Conservation (phyloP, 1,284 basidiomycete genomes). For the Trametes hirsuta region DNA sequence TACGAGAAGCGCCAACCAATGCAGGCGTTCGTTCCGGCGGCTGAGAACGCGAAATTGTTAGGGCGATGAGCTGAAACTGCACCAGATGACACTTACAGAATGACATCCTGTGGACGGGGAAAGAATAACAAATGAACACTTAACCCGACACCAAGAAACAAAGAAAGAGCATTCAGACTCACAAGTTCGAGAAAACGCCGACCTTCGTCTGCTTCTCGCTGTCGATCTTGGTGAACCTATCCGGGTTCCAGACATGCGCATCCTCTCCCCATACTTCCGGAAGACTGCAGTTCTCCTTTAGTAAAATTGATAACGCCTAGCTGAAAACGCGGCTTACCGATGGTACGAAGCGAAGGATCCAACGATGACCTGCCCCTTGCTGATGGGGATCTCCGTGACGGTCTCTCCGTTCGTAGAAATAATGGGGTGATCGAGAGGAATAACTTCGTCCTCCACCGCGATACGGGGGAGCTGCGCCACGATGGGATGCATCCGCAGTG, state of each 20-base stretch:
- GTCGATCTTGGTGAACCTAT: slow-evolving; percentile 42
- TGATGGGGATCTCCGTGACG: slow-evolving; percentile 39
- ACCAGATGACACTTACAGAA: slow-evolving; percentile 3
- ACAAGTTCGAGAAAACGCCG: slow-evolving; percentile 56
- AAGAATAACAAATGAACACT: neutral
- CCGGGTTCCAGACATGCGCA: slow-evolving; percentile 53
- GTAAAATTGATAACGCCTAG: neutral
- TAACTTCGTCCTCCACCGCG: slow-evolving; percentile 39
- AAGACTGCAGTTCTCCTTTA: slow-evolving; percentile 22
- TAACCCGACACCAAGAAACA: neutral
- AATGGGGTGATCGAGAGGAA: slow-evolving; percentile 44
- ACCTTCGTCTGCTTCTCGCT: slow-evolving; percentile 37
- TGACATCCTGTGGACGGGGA: neutral
- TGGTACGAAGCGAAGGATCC: slow-evolving; percentile 36
- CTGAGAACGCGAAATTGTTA: neutral
- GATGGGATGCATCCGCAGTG: slow-evolving; percentile 43
- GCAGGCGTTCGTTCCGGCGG: slow-evolving; percentile 15
- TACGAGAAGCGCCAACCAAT: slow-evolving; percentile 52
- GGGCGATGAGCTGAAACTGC: neutral
- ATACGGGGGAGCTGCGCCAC: slow-evolving; percentile 34
- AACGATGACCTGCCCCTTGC: slow-evolving; percentile 41
- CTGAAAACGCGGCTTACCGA: slow-evolving; percentile 27
- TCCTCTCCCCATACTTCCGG: slow-evolving; percentile 51
- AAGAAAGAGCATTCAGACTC: slow-evolving; percentile 32
- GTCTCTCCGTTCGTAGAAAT: slow-evolving; percentile 34